phyloP scores from a whole-genome alignment of 257 asterid species.

The Jaltomata sinuosa region DNA sequence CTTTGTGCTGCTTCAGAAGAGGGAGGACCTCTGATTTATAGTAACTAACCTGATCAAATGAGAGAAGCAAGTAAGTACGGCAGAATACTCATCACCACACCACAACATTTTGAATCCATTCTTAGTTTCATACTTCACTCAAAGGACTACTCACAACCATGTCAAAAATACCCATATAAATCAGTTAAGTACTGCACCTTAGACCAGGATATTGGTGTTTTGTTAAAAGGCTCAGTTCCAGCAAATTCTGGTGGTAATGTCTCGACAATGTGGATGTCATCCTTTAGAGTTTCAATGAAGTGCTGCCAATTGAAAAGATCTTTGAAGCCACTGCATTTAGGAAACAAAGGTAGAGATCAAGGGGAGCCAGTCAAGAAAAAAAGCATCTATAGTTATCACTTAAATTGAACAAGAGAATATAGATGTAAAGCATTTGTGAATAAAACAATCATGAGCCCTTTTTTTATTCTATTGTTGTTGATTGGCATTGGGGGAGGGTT shows the following conservation, averaged over 20 bases:
- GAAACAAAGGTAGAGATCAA: not conserved
- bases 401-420: not conserved
- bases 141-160: not conserved
- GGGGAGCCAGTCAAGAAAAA: not conserved
- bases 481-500: not conserved
- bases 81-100: not conserved
- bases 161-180: not conserved
- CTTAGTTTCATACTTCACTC: not conserved
- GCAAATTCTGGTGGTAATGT: slow-evolving; percentile 70
- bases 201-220: slow-evolving; percentile 98
- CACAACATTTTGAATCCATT: not conserved
- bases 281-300: slow-evolving; percentile 74
- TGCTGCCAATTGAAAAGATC: slow-evolving; percentile 94
- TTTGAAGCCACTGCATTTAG: slow-evolving; percentile 73
- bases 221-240: slow-evolving; percentile 68
- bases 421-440: not conserved
- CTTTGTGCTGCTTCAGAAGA: slow-evolving; percentile 85
- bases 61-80: not conserved
- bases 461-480: not conserved
- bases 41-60: slow-evolving; percentile 54
- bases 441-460: not conserved
- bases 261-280: slow-evolving; percentile 72
- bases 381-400: not conserved
- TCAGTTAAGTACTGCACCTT: slow-evolving; percentile 41
- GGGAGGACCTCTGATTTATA: slow-evolving; percentile 79